A percentile compares a stretch with the other conserved stretches of the same genome.
These are phyloP conservation scores for Eucalyptus polybractea DNA, from an alignment of 345 rosid genomes.

Conservation along the genomic window DNA sequence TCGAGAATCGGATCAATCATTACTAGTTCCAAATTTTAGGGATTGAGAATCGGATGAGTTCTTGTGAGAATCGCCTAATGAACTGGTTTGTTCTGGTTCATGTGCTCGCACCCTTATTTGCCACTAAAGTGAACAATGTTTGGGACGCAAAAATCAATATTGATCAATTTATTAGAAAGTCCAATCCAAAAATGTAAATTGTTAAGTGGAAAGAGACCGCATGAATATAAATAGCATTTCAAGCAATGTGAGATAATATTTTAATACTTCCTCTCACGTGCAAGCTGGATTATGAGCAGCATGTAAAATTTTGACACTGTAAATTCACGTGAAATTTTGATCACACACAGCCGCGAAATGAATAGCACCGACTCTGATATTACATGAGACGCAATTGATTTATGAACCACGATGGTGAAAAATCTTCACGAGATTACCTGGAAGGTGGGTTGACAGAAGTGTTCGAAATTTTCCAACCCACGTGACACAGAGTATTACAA, in stretches of 20 bases:
- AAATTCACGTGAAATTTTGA: too few relatives aligned
- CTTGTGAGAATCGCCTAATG: fast-evolving
- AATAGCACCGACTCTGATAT: too few relatives aligned
- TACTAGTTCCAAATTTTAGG: not conserved
- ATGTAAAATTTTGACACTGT: too few relatives aligned
- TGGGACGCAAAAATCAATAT: not conserved
- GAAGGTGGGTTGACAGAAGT: not conserved
- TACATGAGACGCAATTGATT: not conserved
- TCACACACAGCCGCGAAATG: too few relatives aligned
- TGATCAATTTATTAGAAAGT: too few relatives aligned
- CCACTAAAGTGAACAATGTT: not conserved
- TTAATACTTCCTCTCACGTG: fast-evolving
- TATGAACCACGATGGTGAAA: not conserved
- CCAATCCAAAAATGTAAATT: too few relatives aligned
- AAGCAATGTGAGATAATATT: too few relatives aligned
- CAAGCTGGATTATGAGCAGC: too few relatives aligned
- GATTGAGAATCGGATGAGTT: fast-evolving
- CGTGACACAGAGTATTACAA: not conserved
- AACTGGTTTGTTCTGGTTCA: fast-evolving
- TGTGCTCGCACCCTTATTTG: fast-evolving
- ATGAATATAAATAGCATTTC: too few relatives aligned
- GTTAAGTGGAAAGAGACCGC: fast-evolving
- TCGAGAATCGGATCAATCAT: fast-evolving
- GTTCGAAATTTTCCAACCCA: not conserved
- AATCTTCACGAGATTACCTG: not conserved